These are phyloP conservation scores for Telopea speciosissima DNA, from an alignment of 177 flowering plant species.

Conservation along the genomic window DNA sequence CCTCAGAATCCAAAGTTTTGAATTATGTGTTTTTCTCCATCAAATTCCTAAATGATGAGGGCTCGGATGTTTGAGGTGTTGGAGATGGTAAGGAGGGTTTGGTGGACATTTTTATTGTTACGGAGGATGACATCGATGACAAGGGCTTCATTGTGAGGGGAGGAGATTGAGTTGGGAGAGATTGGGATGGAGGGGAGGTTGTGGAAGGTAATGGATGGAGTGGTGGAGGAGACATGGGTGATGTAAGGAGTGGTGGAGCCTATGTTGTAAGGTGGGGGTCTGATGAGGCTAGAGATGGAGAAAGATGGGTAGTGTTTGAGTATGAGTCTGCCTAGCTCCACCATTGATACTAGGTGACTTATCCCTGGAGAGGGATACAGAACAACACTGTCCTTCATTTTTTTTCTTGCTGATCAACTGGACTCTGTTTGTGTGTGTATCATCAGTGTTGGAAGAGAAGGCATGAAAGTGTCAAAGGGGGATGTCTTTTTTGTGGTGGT, in stretches of 20 bases:
- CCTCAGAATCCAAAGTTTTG: no score
- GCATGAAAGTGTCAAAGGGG: no score
- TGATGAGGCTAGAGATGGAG: not conserved
- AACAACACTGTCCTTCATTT: not conserved
- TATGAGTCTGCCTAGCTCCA: not conserved
- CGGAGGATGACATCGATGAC: slow-evolving; percentile 11
- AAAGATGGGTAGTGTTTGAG: not conserved
- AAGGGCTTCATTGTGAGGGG: slow-evolving; percentile 6
- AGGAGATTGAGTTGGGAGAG: not conserved
- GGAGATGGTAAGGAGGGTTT: slow-evolving; percentile 19
- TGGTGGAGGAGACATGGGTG: slow-evolving; percentile 10
- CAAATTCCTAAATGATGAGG: no score
- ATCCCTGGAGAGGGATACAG: not conserved
- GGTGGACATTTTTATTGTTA: slow-evolving; percentile 14
- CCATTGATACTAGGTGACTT: not conserved
- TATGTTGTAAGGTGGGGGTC: not conserved
- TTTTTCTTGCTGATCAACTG: not conserved
- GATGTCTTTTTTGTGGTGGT: no score
- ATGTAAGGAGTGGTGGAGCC: slow-evolving; percentile 12
- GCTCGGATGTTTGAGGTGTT: slow-evolving; percentile 14
- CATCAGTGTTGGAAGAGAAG: no score
- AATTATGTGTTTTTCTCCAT: no score
- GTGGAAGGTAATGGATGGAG: slow-evolving; percentile 19
- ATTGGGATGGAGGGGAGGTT: slow-evolving; percentile 8
- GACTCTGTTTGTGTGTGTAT: not conserved